Evolutionary conservation across 192 early-diverging fungal species (phyloP).

Genomic region (Dimargaris cristalligena): DNA sequence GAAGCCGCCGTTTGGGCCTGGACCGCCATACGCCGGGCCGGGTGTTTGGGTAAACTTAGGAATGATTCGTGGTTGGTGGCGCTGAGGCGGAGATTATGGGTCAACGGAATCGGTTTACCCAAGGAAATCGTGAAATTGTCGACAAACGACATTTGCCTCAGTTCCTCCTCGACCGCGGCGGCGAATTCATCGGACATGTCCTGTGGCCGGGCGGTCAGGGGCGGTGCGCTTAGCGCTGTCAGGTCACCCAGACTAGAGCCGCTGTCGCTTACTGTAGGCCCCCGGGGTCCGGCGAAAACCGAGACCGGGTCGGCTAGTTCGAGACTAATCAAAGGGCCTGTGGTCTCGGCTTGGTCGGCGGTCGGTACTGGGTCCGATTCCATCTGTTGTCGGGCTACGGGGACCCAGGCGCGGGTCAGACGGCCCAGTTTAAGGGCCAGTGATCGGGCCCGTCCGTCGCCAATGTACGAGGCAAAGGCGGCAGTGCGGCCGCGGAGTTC

Average conservation of each 20-base stretch:
- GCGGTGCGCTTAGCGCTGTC: too few species aligned
- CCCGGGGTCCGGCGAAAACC: too few species aligned
- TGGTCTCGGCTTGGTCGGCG: too few species aligned
- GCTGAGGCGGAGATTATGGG: conserved; percentile 7
- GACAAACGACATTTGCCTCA: conserved; percentile 8
- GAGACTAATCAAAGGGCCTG: too few species aligned
- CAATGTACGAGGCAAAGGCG: background rate
- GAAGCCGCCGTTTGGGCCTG: conserved; percentile 3
- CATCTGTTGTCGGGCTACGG: too few species aligned
- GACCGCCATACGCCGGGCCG: conserved; percentile 6
- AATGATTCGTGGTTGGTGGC: background rate
- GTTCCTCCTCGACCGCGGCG: background rate
- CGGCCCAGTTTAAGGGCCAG: background rate
- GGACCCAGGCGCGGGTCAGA: background rate
- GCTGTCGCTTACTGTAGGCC: too few species aligned
- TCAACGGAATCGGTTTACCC: conserved; percentile 1
- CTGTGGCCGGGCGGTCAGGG: too few species aligned
- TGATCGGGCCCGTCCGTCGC: background rate
- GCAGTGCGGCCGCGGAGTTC: background rate
- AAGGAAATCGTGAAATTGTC: conserved; percentile 9
- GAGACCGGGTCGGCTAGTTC: too few species aligned
- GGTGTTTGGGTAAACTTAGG: background rate
- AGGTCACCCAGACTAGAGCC: too few species aligned
- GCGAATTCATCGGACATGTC: background rate
- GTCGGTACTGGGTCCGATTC: too few species aligned